phyloP scores from a whole-genome alignment of 805 yeast genomes.

The Kregervanrija pseudodelftensis region DNA sequence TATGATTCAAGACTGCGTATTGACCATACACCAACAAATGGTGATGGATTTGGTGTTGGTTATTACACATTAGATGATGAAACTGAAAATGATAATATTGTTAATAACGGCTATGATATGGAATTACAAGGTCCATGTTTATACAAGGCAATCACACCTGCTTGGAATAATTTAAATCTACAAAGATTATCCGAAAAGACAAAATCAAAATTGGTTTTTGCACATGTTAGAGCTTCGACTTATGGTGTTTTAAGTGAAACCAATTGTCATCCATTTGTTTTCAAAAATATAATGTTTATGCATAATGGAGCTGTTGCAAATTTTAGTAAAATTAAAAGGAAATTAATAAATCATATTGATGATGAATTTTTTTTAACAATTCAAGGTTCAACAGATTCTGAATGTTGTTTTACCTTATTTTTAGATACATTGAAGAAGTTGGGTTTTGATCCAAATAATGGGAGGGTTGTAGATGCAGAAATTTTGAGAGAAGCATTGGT shows the following conservation, averaged over 20 bases:
- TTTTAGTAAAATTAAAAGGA: constrained; percentile 67
- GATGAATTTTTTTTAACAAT: constrained; percentile 75
- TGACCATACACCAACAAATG: constrained; percentile 90
- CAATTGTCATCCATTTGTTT: constrained; percentile 93
- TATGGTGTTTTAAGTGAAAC: constrained; percentile 92
- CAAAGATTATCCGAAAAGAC: constrained; percentile 86
- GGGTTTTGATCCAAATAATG: constrained; percentile 61
- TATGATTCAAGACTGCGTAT: constrained; percentile 84
- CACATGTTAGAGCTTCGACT: constrained; percentile 94
- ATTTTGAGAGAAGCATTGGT: constrained; percentile 61
- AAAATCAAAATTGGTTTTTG: constrained; percentile 76
- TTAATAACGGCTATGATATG: constrained; percentile 2
- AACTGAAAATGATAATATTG: constrained; percentile 13
- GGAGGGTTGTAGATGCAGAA: constrained; percentile 34
- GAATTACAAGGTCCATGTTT: constrained; percentile 61
- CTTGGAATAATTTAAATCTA: constrained; percentile 93
- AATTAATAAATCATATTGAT: constrained; percentile 59
- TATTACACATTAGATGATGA: constrained; percentile 65
- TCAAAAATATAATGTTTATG: constrained; percentile 88
- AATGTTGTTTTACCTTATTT: constrained; percentile 87
- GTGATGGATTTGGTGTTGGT: constrained; percentile 98
- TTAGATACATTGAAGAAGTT: constrained; percentile 66
- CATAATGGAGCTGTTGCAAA: constrained; percentile 89
- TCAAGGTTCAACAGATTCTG: constrained; percentile 95
- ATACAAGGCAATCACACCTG: constrained; percentile 93